Evolutionary conservation across 1,139 yeast genomes (phyloP), one percentile per base, ranked within the genome.

Genomic region (Pichia sp.): DNA sequence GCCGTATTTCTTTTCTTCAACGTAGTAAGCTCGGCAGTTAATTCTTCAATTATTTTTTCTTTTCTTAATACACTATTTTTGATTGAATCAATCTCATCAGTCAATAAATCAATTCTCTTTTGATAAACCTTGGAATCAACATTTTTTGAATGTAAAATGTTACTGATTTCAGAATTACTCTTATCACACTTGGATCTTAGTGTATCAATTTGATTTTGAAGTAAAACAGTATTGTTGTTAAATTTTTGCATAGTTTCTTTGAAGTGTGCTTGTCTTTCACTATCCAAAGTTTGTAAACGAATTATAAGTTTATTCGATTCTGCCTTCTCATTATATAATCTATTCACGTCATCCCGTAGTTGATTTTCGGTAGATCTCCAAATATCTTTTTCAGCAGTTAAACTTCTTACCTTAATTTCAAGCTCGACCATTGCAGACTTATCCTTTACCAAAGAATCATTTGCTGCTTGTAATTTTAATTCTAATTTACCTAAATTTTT

Each of bases 81-180:
- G 6, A 69, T 58, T 26, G 66, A 55, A 30, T 71, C 65, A 33
- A 79, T 59, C 48, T 82, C 85, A 37, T 67, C 47, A 34, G 59
- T 67, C 27, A 82, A 70, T 35, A 73, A 69, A 49, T 84, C 92
- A 46, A 85, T 70, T 59, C 82, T 80, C 22, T 76, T 69, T 56
- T 83, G 87, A 56, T 80, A 84, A 39, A 85, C 79, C 49, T 73
- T 75, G 39, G 76, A 62, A 25, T 82, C 82, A 48, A 74, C 63
- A 44, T 78, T 83, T 31, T 78, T 72, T 48, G 79, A 79, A 42
- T 65, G 69, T 11, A 75, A 56, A 39, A 72, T 61, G 24, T 73
- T 68, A 35, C 66, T 67, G 31, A 77, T 66, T 47, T 74, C 74
- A 47, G 70, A 74, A 39, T 73, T 76, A 50, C 78, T 74, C 36